A percentile compares a stretch with the other conserved stretches of the same genome.
phyloP scores from a whole-genome alignment of 352 stramenopile species.

The Aphanomyces stellatus region DNA sequence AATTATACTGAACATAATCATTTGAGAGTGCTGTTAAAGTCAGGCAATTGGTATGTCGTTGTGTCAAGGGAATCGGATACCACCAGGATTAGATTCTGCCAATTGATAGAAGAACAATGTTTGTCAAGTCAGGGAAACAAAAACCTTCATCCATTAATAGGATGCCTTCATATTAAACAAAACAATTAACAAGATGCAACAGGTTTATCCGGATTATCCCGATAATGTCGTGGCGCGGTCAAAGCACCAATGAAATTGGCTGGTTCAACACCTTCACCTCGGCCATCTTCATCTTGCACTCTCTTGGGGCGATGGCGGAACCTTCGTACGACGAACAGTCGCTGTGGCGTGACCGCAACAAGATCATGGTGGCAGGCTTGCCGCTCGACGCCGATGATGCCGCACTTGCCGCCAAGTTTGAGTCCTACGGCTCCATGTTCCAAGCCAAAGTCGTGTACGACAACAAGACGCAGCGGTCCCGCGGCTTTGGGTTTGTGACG shows the following conservation, averaged over 20 bases:
- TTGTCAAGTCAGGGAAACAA: no score
- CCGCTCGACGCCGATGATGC: constrained; percentile 52
- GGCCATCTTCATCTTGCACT: no score
- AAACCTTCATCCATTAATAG: no score
- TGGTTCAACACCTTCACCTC: background rate
- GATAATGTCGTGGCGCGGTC: background rate
- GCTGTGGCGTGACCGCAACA: constrained; percentile 82
- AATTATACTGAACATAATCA: background rate
- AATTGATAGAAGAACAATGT: no score
- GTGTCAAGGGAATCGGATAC: no score
- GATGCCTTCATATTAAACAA: background rate
- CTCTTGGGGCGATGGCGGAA: background rate
- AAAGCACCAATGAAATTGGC: constrained; percentile 1
- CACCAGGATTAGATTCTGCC: no score
- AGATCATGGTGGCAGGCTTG: constrained; percentile 76
- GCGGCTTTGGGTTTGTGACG: constrained; percentile 77
- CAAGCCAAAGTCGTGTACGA: constrained; percentile 80
- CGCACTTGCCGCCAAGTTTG: constrained; percentile 64
- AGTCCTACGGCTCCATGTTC: constrained; percentile 71
- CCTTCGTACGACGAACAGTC: background rate
- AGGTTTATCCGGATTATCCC: background rate
- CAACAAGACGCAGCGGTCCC: constrained; percentile 49
- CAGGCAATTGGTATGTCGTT: no score
- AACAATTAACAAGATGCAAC: background rate
- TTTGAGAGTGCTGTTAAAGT: background rate